Percentiles rank a stretch among this genome's conserved stretches.
phyloP scores from a whole-genome alignment of 2,329 filamentous ascomycete species.

The Xenoacremonium recifei region DNA sequence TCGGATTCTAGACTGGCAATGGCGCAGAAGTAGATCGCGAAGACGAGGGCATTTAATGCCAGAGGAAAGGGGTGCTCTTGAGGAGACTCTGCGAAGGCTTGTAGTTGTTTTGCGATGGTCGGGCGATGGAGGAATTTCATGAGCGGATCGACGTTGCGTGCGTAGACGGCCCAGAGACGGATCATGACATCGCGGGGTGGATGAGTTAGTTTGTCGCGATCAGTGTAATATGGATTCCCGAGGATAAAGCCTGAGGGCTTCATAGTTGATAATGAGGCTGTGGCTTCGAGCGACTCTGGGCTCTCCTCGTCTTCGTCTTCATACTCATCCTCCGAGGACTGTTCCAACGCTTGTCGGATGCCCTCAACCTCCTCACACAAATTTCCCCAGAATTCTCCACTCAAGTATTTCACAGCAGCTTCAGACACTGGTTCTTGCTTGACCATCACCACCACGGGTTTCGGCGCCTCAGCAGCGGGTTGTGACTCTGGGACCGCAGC shows the following conservation, averaged over 20 bases:
- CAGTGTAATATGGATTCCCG: constrained; percentile 23
- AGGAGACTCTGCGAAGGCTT: constrained; percentile 24
- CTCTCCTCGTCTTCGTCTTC: constrained; percentile 33
- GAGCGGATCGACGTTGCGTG: constrained; percentile 41
- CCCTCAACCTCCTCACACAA: constrained; percentile 45
- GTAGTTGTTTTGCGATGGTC: constrained; percentile 30
- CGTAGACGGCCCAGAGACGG: constrained; percentile 35
- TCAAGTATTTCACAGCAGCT: constrained; percentile 36
- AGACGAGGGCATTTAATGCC: constrained; percentile 36
- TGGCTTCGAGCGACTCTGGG: constrained; percentile 25
- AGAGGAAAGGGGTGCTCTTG: constrained; percentile 13
- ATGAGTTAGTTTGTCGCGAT: constrained; percentile 25
- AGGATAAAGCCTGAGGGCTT: constrained; percentile 27
- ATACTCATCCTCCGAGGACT: constrained; percentile 39
- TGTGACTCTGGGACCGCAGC: neutral
- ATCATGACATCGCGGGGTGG: constrained; percentile 37
- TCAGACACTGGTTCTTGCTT: no score
- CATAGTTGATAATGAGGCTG: constrained; percentile 16
- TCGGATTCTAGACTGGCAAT: constrained; percentile 32
- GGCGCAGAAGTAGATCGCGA: constrained; percentile 43
- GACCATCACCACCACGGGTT: constrained; percentile 10
- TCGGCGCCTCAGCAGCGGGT: neutral
- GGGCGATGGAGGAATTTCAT: constrained; percentile 46
- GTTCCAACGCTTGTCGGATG: constrained; percentile 41
- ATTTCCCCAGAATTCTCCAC: constrained; percentile 43